Evolutionary conservation across 1,139 yeast species (phyloP).

Genomic region (Kazachstania sp.): DNA sequence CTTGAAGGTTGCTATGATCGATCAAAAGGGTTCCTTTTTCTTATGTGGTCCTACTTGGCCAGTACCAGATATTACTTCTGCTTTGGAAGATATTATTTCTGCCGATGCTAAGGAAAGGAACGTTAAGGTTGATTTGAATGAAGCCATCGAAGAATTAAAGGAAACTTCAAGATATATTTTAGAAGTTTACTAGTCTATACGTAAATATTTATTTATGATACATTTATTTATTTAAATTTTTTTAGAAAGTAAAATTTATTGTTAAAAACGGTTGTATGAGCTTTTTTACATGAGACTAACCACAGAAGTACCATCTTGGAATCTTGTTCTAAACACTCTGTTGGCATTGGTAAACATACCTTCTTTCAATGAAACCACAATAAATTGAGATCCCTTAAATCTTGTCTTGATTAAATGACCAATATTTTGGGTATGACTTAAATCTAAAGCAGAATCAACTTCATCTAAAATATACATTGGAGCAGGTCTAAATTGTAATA

Average conservation of each 20-base stretch:
- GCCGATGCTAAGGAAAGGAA: constrained; percentile 66
- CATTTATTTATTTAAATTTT: background rate
- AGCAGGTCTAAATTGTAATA: constrained; percentile 91
- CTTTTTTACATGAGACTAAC: constrained; percentile 46
- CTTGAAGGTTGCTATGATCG: constrained; percentile 70
- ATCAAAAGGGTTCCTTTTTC: constrained; percentile 80
- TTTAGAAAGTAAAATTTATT: background rate
- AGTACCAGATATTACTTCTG: constrained; percentile 91
- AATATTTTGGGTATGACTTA: constrained; percentile 94
- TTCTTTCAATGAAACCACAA: constrained; percentile 92
- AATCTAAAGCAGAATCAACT: constrained; percentile 95
- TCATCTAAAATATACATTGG: constrained; percentile 97
- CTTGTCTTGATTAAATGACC: constrained; percentile 93
- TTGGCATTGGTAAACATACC: constrained; percentile 98
- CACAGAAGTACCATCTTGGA: constrained; percentile 94
- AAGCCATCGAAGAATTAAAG: constrained; percentile 86
- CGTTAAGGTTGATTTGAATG: constrained; percentile 59
- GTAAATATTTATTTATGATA: background rate
- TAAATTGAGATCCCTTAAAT: constrained; percentile 91
- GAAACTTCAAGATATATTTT: constrained; percentile 86
- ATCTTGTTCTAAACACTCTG: constrained; percentile 83
- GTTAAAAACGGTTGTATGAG: background rate
- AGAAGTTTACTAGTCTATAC: constrained; percentile 65
- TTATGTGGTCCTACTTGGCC: constrained; percentile 99
- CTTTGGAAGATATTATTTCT: constrained; percentile 70